Conservation (phyloP, 768 basidiomycete genomes). For the Hygrocybe coccinea region DNA sequence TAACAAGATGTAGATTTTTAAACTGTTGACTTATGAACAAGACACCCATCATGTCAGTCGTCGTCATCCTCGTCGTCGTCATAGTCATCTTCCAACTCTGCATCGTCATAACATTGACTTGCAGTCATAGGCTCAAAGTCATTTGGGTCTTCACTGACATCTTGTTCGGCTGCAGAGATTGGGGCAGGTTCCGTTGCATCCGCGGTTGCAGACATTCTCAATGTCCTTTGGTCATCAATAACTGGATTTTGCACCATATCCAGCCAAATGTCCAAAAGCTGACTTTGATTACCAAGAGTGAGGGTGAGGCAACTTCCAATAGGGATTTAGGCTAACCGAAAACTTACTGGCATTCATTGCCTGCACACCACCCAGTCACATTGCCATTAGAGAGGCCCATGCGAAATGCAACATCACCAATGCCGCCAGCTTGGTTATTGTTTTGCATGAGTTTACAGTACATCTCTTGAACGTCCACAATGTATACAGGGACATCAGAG, state of each 20-base stretch:
- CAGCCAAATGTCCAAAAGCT: conserved; percentile 42
- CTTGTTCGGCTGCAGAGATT: not conserved
- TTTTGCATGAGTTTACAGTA: conserved; percentile 38
- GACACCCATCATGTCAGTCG: not conserved
- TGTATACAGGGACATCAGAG: conserved; percentile 28
- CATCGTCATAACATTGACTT: not conserved
- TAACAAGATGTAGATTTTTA: too few relatives aligned
- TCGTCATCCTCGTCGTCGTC: not conserved
- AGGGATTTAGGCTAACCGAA: not conserved
- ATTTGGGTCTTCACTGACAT: conserved; percentile 2
- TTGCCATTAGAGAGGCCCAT: conserved; percentile 29
- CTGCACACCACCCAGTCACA: conserved; percentile 40
- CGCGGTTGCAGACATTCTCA: conserved; percentile 5
- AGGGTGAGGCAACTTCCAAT: not conserved
- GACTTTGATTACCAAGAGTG: conserved; percentile 21
- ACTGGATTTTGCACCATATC: conserved; percentile 42
- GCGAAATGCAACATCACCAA: conserved; percentile 30
- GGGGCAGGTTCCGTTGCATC: not conserved
- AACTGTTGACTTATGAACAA: not conserved
- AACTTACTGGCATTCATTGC: conserved; percentile 49
- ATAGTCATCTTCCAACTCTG: not conserved
- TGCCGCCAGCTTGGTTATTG: conserved; percentile 12
- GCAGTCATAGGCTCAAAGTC: conserved; percentile 2
- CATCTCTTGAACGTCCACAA: conserved; percentile 40
- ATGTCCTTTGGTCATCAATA: conserved; percentile 42